phyloP scores from a whole-genome alignment of 2,329 filamentous ascomycete genomes.

The Zymoseptoria brevis region DNA sequence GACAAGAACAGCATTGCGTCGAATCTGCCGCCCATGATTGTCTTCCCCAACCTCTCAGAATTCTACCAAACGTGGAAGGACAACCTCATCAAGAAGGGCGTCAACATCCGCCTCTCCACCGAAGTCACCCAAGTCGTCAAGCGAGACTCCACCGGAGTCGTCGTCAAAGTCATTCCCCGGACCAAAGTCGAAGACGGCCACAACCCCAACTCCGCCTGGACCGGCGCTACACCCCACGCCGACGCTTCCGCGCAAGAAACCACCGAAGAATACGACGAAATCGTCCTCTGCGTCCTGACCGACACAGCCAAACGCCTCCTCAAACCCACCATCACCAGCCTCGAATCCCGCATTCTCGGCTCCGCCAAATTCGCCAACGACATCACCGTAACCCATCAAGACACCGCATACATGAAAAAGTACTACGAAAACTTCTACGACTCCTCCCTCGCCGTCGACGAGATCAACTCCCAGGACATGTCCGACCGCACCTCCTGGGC shows the following conservation, averaged over 20 bases:
- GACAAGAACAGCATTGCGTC: conserved; percentile 41
- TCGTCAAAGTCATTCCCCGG: conserved; percentile 40
- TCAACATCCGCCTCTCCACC: conserved; percentile 49
- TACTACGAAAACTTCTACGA: conserved; percentile 60
- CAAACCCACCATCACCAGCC: conserved; percentile 48
- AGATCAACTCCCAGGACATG: conserved; percentile 37
- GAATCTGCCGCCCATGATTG: conserved; percentile 51
- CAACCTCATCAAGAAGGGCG: conserved; percentile 47
- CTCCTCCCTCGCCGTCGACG: conserved; percentile 37
- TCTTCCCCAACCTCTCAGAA: conserved; percentile 54
- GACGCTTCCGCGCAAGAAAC: conserved; percentile 36
- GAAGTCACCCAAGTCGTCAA: conserved; percentile 48
- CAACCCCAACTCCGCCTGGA: conserved; percentile 39
- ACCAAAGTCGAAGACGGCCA: conserved; percentile 37
- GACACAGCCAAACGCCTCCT: conserved; percentile 54
- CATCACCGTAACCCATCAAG: conserved; percentile 61
- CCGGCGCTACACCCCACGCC: conserved; percentile 29
- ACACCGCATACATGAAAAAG: conserved; percentile 56
- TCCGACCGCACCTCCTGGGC: conserved; percentile 37
- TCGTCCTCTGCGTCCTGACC: conserved; percentile 56
- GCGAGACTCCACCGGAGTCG: conserved; percentile 45
- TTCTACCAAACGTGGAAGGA: conserved; percentile 56
- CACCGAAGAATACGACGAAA: conserved; percentile 53
- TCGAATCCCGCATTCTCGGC: conserved; percentile 61
- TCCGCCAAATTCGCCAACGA: conserved; percentile 63